phyloP scores from a whole-genome alignment of 1,284 basidiomycete species.

The Apiotrichum gracile region DNA sequence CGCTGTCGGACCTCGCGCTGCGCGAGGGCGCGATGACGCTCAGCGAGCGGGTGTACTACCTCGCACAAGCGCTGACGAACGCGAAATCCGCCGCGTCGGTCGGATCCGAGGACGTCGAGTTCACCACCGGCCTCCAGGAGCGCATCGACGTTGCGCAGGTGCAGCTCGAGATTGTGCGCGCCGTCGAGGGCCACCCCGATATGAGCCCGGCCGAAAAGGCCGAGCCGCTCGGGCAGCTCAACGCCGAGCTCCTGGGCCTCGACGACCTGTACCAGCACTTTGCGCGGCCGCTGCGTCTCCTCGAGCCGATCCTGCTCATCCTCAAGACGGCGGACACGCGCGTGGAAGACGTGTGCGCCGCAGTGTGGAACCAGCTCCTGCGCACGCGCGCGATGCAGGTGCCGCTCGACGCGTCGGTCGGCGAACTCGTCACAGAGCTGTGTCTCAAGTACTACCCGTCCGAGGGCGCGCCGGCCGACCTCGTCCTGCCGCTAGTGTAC shows the following conservation, averaged over 20 bases:
- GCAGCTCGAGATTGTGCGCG: slow-evolving; percentile 69
- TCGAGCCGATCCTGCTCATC: slow-evolving; percentile 80
- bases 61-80: slow-evolving; percentile 88
- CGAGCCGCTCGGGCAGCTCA: slow-evolving; percentile 57
- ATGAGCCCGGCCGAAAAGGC: slow-evolving; percentile 53
- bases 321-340: slow-evolving; percentile 89
- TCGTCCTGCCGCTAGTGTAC: slow-evolving; percentile 38
- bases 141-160: slow-evolving; percentile 95
- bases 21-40: slow-evolving; percentile 66
- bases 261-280: slow-evolving; percentile 74
- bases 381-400: slow-evolving; percentile 54
- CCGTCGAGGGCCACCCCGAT: slow-evolving; percentile 44
- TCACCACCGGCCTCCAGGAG: slow-evolving; percentile 88
- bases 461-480: slow-evolving; percentile 53
- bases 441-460: slow-evolving; percentile 84
- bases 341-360: slow-evolving; percentile 70
- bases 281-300: slow-evolving; percentile 79
- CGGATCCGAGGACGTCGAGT: slow-evolving; percentile 74
- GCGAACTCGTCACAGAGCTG: slow-evolving; percentile 57
- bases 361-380: slow-evolving; percentile 85
- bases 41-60: slow-evolving; percentile 72
- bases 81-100: slow-evolving; percentile 83
- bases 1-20: slow-evolving; percentile 78
- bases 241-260: slow-evolving; percentile 49
- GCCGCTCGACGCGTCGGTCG: slow-evolving; percentile 14